Conservation (phyloP, 345 rosid species). For the Eucalyptus fibrosa region DNA sequence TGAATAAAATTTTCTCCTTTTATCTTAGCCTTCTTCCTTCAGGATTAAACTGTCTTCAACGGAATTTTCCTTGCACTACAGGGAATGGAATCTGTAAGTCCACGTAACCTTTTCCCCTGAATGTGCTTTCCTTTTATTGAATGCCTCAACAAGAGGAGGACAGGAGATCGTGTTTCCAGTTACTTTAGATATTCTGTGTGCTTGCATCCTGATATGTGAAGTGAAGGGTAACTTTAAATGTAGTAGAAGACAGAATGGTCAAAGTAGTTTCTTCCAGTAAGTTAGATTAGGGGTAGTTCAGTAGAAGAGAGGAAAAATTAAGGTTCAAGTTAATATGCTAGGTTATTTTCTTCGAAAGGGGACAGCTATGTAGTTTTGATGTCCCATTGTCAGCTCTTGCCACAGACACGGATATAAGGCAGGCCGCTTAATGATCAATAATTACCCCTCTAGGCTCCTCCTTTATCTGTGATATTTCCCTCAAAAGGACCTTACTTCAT, state of each 20-base stretch:
- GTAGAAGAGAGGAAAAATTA: background rate
- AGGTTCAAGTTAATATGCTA: background rate
- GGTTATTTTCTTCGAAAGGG: background rate
- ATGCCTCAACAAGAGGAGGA: background rate
- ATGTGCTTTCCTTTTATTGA: background rate
- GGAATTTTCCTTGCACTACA: constrained; percentile 42
- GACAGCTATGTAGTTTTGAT: background rate
- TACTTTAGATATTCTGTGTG: background rate
- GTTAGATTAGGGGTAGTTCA: background rate
- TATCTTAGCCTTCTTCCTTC: too few species aligned
- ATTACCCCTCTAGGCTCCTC: background rate
- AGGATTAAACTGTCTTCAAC: constrained; percentile 43
- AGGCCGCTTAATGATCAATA: background rate
- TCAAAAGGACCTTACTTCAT: background rate
- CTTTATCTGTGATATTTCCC: background rate
- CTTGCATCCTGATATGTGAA: background rate
- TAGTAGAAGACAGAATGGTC: background rate
- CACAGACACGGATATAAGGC: background rate
- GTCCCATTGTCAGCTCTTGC: background rate
- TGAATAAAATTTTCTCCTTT: background rate
- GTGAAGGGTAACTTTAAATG: background rate
- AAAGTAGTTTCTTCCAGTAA: background rate
- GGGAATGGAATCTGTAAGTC: constrained; percentile 10
- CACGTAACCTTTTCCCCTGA: too few species aligned
- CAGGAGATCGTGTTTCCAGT: background rate